phyloP scores from a whole-genome alignment of 164 flowering plant species.

The Platanus orientalis region DNA sequence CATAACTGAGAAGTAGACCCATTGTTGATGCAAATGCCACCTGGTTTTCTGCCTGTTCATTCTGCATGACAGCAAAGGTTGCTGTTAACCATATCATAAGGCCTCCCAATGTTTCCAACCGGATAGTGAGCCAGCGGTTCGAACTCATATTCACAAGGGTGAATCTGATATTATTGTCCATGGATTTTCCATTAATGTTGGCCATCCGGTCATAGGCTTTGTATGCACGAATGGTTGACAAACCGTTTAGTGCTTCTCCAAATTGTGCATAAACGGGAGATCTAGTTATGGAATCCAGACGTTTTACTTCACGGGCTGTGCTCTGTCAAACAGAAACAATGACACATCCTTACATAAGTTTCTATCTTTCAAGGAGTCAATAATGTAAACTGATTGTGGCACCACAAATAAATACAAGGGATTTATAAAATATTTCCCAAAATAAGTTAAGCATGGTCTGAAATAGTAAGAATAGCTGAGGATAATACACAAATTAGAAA shows the following conservation, averaged over 20 bases:
- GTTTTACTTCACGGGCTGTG: slow-evolving; percentile 95
- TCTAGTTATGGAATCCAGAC: slow-evolving; percentile 85
- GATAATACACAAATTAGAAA: too few relatives aligned
- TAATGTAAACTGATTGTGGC: too few relatives aligned
- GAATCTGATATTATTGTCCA: slow-evolving; percentile 91
- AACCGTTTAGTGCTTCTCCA: slow-evolving; percentile 94
- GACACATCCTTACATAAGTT: not conserved
- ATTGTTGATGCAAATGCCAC: slow-evolving; percentile 92
- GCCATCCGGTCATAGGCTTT: slow-evolving; percentile 98
- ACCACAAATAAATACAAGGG: too few relatives aligned
- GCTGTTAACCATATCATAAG: slow-evolving; percentile 98
- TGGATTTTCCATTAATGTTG: slow-evolving; percentile 75
- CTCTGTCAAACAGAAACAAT: slow-evolving; percentile 42
- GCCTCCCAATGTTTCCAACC: slow-evolving; percentile 89
- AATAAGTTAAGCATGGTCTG: too few relatives aligned
- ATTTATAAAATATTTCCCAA: too few relatives aligned
- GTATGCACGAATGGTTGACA: slow-evolving; percentile 89
- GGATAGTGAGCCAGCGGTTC: slow-evolving; percentile 94
- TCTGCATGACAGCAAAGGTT: slow-evolving; percentile 96
- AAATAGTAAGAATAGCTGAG: too few relatives aligned
- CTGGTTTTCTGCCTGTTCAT: slow-evolving; percentile 81
- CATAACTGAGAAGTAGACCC: slow-evolving; percentile 97
- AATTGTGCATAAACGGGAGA: slow-evolving; percentile 99
- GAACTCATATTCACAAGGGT: slow-evolving; percentile 88
- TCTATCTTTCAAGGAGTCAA: not conserved